Conservation (phyloP, 2,329 filamentous ascomycete genomes). For the Clarireedia paspali region DNA sequence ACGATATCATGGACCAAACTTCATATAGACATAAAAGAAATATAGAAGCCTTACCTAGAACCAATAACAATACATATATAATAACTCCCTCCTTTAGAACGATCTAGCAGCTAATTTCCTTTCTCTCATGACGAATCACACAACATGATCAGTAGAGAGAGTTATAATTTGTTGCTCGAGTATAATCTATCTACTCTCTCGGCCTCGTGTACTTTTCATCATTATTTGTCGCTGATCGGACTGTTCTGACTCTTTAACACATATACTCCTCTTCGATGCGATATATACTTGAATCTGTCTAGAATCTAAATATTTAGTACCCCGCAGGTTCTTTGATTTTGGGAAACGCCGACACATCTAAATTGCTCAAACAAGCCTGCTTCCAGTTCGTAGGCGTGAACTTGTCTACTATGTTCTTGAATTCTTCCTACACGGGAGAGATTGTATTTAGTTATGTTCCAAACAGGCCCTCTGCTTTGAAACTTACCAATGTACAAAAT, state of each 20-base stretch:
- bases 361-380: slow-evolving; percentile 48
- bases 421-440: slow-evolving; percentile 54
- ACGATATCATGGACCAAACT: not conserved
- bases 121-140: not conserved
- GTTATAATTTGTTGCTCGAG: not conserved
- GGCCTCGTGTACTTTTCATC: no score
- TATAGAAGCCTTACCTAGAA: not conserved
- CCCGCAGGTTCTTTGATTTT: slow-evolving; percentile 27
- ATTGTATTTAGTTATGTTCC: not conserved
- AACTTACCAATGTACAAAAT: slow-evolving; percentile 77
- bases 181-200: no score
- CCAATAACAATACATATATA: not conserved
- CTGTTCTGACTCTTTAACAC: no score
- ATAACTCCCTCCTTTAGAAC: not conserved
- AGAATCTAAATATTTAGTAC: slow-evolving; percentile 17
- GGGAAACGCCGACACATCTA: slow-evolving; percentile 36
- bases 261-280: not conserved
- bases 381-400: slow-evolving; percentile 80
- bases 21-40: not conserved
- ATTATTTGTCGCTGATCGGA: no score
- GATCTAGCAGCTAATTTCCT: no score
- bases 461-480: not conserved
- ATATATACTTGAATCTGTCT: no score
- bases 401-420: slow-evolving; percentile 87
- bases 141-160: not conserved